These are phyloP conservation scores for Amanita polypyramis DNA, from an alignment of 768 basidiomycete genomes.

Conservation along the genomic window DNA sequence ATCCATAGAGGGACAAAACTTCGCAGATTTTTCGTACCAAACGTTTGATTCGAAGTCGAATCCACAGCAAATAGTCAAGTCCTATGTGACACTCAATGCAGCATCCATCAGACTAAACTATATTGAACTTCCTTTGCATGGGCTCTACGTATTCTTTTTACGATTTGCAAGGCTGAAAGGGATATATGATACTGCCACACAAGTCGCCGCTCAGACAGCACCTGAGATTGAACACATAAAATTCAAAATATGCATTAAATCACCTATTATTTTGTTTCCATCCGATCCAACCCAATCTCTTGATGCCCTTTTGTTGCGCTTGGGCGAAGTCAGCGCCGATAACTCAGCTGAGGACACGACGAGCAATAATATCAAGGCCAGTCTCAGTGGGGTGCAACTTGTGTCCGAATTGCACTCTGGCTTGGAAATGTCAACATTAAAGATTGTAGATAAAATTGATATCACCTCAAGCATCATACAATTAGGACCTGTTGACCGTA, in stretches of 20 bases:
- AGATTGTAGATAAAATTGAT: conserved; percentile 88
- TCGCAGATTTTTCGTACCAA: conserved; percentile 91
- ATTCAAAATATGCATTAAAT: conserved; percentile 82
- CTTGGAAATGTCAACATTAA: conserved; percentile 43
- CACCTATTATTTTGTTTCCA: conserved; percentile 88
- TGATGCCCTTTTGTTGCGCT: conserved; percentile 68
- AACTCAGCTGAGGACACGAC: conserved; percentile 55
- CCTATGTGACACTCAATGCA: conserved; percentile 70
- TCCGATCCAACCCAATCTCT: conserved; percentile 45
- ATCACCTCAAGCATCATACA: conserved; percentile 63
- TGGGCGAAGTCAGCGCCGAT: conserved; percentile 81
- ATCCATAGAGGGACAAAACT: conserved; percentile 88
- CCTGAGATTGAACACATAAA: conserved; percentile 93
- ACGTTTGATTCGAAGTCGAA: conserved; percentile 73
- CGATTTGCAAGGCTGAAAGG: conserved; percentile 89
- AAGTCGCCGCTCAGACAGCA: conserved; percentile 85
- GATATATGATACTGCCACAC: conserved; percentile 87
- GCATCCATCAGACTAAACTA: conserved; percentile 87
- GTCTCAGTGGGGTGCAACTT: conserved; percentile 75
- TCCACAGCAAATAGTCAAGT: conserved; percentile 68
- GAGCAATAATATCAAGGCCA: conserved; percentile 54
- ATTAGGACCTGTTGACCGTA: conserved; percentile 40
- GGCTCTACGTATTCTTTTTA: conserved; percentile 71
- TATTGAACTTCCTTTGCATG: conserved; percentile 83
- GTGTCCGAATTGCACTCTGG: conserved; percentile 53